phyloP scores from a whole-genome alignment of 345 rosid species.

The Adansonia digitata region DNA sequence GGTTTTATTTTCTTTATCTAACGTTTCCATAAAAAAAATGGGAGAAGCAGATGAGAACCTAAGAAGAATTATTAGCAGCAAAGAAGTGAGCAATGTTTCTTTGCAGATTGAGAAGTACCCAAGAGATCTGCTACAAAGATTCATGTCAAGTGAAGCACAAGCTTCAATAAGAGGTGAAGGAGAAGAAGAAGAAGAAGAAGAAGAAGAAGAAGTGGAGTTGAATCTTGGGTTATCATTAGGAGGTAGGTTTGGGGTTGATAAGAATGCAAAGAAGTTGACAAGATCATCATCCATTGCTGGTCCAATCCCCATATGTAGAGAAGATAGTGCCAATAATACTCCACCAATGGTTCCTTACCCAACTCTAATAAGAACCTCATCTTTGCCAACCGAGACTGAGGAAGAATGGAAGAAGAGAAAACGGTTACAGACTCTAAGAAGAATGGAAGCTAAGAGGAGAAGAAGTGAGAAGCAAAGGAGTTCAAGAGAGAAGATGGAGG shows the following conservation, averaged over 20 bases:
- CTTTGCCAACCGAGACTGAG: slow-evolving; percentile 82
- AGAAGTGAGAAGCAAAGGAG: slow-evolving; percentile 77
- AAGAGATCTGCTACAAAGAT: slow-evolving; percentile 74
- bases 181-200: slow-evolving; percentile 23
- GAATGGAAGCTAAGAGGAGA: slow-evolving; percentile 87
- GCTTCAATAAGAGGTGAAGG: not conserved
- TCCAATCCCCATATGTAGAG: slow-evolving; percentile 30
- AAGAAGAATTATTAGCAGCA: slow-evolving; percentile 30
- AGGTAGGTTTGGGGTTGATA: slow-evolving; percentile 87
- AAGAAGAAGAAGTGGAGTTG: slow-evolving; percentile 52
- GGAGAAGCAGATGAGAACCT: slow-evolving; percentile 43
- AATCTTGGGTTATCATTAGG: slow-evolving; percentile 84
- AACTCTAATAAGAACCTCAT: slow-evolving; percentile 63
- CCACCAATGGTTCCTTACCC: slow-evolving; percentile 35
- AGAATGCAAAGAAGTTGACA: slow-evolving; percentile 44
- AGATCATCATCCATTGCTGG: slow-evolving; percentile 83
- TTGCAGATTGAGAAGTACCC: slow-evolving; percentile 59
- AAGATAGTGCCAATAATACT: slow-evolving; percentile 22
- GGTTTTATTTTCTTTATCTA: not conserved
- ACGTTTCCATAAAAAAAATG: slow-evolving; percentile 31
- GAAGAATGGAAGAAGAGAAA: slow-evolving; percentile 93
- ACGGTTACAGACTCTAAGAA: slow-evolving; percentile 66
- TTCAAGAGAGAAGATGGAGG: slow-evolving; percentile 27
- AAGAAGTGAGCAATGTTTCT: slow-evolving; percentile 45
- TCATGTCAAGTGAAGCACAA: slow-evolving; percentile 34